These are phyloP conservation scores for Gaertneriomyces sp. DNA, from an alignment of 192 early-diverging fungal genomes.

Conservation along the genomic window DNA sequence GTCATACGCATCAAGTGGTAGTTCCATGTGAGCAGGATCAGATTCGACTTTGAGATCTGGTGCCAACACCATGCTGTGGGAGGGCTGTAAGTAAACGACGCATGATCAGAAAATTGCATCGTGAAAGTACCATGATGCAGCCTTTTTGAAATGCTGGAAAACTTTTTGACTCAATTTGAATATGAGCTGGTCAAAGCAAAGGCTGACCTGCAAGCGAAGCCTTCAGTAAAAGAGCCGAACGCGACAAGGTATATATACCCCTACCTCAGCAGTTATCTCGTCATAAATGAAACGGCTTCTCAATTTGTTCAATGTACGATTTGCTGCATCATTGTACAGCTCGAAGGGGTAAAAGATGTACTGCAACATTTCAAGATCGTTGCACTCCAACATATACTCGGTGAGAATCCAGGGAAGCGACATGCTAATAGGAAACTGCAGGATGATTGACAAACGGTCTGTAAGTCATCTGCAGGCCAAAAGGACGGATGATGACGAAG, in stretches of 20 bases:
- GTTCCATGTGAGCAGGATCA: conserved; percentile 24
- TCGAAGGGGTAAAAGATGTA: conserved; percentile 48
- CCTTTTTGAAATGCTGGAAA: conserved; percentile 47
- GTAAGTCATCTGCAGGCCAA: not conserved
- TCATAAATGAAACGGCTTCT: conserved; percentile 50
- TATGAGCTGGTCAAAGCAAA: conserved; percentile 54
- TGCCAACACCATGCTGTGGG: conserved; percentile 19
- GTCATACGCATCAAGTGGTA: conserved; percentile 29
- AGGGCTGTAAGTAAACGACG: not conserved
- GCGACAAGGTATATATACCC: not conserved
- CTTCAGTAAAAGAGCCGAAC: not conserved
- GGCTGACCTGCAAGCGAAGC: conserved; percentile 39
- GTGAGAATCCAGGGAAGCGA: conserved; percentile 57
- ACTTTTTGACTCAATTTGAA: conserved; percentile 44
- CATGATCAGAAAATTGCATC: conserved; percentile 12
- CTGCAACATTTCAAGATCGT: conserved; percentile 37
- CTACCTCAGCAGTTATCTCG: conserved; percentile 54
- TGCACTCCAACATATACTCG: conserved; percentile 41
- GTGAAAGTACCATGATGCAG: conserved; percentile 32
- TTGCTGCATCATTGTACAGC: conserved; percentile 52
- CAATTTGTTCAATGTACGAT: conserved; percentile 33
- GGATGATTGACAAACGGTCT: not conserved
- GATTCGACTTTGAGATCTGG: conserved; percentile 26
- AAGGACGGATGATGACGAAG: not conserved
- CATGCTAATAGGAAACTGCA: conserved; percentile 50